Evolutionary conservation across 306 rosid species (phyloP).

Genomic region (Citrullus amarus): DNA sequence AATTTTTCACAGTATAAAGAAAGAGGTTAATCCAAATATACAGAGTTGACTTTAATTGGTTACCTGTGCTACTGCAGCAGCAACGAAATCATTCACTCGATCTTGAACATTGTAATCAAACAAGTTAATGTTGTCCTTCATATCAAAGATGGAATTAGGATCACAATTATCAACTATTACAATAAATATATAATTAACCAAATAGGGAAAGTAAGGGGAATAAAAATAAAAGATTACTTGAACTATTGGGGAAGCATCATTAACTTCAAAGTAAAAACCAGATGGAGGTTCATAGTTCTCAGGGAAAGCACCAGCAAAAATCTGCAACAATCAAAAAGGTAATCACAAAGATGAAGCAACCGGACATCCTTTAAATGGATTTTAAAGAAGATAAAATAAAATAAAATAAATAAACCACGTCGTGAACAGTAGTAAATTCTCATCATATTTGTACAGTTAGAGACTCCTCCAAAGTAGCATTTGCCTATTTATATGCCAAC

Average conservation of each 20-base stretch:
- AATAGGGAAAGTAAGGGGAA: constrained; percentile 1
- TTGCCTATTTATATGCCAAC: background rate
- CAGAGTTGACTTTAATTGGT: background rate
- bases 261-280: constrained; percentile 50
- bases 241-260: constrained; percentile 36
- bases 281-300: constrained; percentile 45
- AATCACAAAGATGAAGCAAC: background rate
- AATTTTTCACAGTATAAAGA: background rate
- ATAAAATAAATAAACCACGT: background rate
- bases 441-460: background rate
- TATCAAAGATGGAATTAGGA: background rate
- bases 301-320: constrained; percentile 47
- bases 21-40: background rate
- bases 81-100: constrained; percentile 40
- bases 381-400: background rate
- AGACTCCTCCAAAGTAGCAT: background rate
- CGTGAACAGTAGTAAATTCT: background rate
- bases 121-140: constrained; percentile 32
- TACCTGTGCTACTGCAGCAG: constrained; percentile 50
- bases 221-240: constrained; percentile 24
- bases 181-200: background rate
- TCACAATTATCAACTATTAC: background rate
- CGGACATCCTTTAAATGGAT: background rate
- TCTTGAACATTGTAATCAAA: constrained; percentile 48
- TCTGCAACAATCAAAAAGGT: constrained; percentile 16